Evolutionary conservation across 352 stramenopile species (phyloP).

Genomic region (Pythium aquatile): DNA sequence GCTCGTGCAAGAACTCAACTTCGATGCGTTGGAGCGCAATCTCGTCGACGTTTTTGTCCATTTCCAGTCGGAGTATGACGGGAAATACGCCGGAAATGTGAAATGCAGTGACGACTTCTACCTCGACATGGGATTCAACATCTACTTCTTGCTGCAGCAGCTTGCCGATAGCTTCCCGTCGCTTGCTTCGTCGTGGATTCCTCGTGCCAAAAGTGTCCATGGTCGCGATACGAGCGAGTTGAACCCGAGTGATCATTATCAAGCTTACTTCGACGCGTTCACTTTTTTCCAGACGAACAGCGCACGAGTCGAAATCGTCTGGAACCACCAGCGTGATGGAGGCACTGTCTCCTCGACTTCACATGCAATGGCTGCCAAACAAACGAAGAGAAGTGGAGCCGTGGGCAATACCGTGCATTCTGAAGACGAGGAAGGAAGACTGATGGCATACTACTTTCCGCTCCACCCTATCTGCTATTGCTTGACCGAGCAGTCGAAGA

Average conservation of each 20-base stretch:
- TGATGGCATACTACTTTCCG: slow-evolving; percentile 73
- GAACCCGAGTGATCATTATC: background rate
- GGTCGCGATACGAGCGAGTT: background rate
- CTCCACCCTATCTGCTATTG: slow-evolving; percentile 76
- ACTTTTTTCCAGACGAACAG: slow-evolving; percentile 67
- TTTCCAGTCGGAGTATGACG: slow-evolving; percentile 38
- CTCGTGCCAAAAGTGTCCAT: slow-evolving; percentile 8
- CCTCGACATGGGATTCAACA: slow-evolving; percentile 74
- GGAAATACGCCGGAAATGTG: slow-evolving; percentile 52
- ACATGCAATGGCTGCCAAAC: background rate
- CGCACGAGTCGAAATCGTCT: slow-evolving; percentile 66
- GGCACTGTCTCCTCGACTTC: background rate
- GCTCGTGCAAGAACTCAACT: slow-evolving; percentile 74
- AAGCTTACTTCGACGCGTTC: slow-evolving; percentile 45
- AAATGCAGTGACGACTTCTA: slow-evolving; percentile 66
- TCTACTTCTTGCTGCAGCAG: slow-evolving; percentile 73
- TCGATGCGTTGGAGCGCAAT: slow-evolving; percentile 63
- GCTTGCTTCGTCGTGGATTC: slow-evolving; percentile 41
- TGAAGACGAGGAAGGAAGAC: slow-evolving; percentile 5
- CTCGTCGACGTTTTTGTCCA: slow-evolving; percentile 57
- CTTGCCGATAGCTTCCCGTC: slow-evolving; percentile 48
- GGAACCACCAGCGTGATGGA: slow-evolving; percentile 38
- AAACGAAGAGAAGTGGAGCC: background rate
- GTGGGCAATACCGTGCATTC: background rate
- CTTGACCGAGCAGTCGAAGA: slow-evolving; percentile 68